Base-by-base conservation (phyloP, 305 asterid species). In the Fraxinus sp. region DNA sequence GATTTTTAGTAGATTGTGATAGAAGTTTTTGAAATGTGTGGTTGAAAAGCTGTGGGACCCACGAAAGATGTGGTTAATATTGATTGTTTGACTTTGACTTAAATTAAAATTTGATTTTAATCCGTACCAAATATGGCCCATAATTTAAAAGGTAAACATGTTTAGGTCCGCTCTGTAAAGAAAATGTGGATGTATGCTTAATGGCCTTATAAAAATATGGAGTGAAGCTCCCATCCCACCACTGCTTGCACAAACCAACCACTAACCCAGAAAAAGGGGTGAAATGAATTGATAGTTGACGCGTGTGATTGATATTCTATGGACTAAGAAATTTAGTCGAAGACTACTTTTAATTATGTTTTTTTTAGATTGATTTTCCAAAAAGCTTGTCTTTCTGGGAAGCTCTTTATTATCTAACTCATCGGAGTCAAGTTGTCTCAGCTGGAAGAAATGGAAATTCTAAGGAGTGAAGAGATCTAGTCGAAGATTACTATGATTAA, bases 161-260 rank as follows among this genome's bases (percentile, higher is more conserved):
- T 22, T 66, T 22, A 22, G 35, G 74, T 22, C 74, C 7, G 36
- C 71, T 59, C 30, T 22, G 13, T 30, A 59, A 59, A 22, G 71
- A 59, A 18, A 57, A 18, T 18, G 68, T 57, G 68, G 68, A 57
- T 57, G 74, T 66, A 11, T 11, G 74, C 36, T 66, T 26, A 66
- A 66, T 66, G 36, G 74, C 74, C 74, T 66, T 66, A 66, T 66
- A 24, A 4, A 66, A 66, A 26, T 66, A 26, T 4, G 3, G 74
- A 66, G 18, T 66, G 36, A 66, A 26, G 74, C 74, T 26, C 74
- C 74, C 74, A 66, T 66, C 74, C 36, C 36, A 66, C 36, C 36
- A 66, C 36, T 66, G 18, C 74, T 30, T 66, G 32, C 74, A 68
- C 74, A 68, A 64, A 68, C 37, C 74, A 68, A 28, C 74, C 74